Base-by-base conservation (phyloP, 2,329 filamentous ascomycete species). In the Aureobasidium vineae region DNA sequence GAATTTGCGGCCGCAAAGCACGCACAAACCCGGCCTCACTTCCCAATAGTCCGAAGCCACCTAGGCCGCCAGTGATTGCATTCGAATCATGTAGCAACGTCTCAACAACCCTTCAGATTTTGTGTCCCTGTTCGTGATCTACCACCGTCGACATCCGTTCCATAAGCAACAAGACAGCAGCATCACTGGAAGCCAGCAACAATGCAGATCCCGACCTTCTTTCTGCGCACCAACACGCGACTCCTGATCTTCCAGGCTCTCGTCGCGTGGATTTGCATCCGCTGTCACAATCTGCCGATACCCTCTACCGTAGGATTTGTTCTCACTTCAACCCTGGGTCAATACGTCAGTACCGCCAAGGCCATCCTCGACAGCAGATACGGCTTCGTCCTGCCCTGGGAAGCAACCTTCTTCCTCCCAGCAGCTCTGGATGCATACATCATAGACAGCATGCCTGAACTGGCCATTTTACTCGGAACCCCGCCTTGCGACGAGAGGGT, bases 151-250 rank as follows among this genome's bases (percentile, higher is more conserved):
- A n/a, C 28, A 10, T 11, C 16, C 4, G 5, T 31, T 52, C 16
- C 16, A 52, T 1, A 19, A 52, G n/a, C 26, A n/a, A n/a, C 16
- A n/a, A 52, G 49, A 52, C 16, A 19, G 26, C 47, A 50, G 33
- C 33, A 36, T 10, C 26, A 50, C 13, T 28, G 3, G 8, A 52
- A n/a, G 26, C 7, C 49, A 31, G 49, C 26, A 10, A 52, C 16
- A n/a, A 63, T 63, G 59, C 45, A 31, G 3, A 64, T 64, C 23
- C 61, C 61, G 15, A 36, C 36, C n/a, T 64, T 64, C 26, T 54
- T 64, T 13, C 61, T 53, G 21, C 36, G 33, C 10, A 43, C 61
- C 19, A 54, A 41, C 5, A 33, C 21, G 8, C 47, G 61, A 21
- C 61, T 64, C 13, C 5, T 45, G 11, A 40, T 64, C 26, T 64